Conservation (phyloP, 768 basidiomycete genomes). For the Collybiopsis confluens region DNA sequence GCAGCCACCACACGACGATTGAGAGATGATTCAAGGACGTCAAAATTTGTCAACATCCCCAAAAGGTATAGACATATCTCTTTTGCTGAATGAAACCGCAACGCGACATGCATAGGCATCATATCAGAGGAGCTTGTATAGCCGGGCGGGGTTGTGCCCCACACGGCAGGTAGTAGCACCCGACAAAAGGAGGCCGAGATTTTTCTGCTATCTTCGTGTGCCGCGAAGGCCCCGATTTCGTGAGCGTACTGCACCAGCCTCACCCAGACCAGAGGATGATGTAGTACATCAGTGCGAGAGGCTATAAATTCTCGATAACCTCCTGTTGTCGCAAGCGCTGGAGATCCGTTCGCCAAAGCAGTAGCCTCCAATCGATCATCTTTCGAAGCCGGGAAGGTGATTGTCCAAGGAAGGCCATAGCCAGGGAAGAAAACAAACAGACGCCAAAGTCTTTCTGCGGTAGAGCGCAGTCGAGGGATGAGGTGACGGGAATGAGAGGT, state of each 20-base stretch:
- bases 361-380: neutral
- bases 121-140: neutral
- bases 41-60: neutral
- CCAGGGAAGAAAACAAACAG: neutral
- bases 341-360: neutral
- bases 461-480: neutral
- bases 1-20: neutral
- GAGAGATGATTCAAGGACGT: neutral
- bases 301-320: neutral
- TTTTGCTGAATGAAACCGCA: neutral
- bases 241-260: neutral
- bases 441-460: neutral
- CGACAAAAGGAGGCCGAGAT: neutral
- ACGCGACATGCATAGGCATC: neutral
- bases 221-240: neutral
- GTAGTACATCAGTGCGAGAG: neutral
- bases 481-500: neutral
- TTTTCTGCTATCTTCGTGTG: neutral
- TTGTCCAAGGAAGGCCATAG: neutral
- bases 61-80: neutral
- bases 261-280: neutral
- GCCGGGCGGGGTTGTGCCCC: neutral
- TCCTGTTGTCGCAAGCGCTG: neutral
- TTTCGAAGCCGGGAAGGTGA: neutral
- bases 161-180: neutral